Conservation (phyloP, 2,329 filamentous ascomycete genomes). For the Colletotrichum higginsianum region DNA sequence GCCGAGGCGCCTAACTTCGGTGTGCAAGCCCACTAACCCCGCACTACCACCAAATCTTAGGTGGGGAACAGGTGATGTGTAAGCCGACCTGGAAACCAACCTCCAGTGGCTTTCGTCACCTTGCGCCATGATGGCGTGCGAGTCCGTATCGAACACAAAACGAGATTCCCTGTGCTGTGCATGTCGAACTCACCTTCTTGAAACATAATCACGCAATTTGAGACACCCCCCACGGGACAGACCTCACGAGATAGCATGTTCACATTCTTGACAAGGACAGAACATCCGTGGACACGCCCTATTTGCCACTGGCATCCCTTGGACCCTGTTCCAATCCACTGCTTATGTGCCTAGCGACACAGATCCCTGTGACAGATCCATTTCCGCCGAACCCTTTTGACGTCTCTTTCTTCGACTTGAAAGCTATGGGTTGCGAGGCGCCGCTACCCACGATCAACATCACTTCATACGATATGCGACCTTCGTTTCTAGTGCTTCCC, state of each 20-base stretch:
- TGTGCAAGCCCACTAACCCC: background rate
- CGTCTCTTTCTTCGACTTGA: background rate
- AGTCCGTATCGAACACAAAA: slow-evolving; percentile 2
- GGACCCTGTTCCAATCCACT: background rate
- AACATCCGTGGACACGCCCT: slow-evolving; percentile 14
- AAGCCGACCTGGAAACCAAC: background rate
- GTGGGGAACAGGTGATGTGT: background rate
- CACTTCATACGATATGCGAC: background rate
- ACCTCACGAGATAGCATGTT: background rate
- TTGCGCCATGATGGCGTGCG: slow-evolving; percentile 41
- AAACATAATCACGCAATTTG: slow-evolving; percentile 35
- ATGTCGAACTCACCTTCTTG: slow-evolving; percentile 3
- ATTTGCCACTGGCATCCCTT: slow-evolving; percentile 1
- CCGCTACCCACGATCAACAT: too few relatives aligned
- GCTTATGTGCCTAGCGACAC: background rate
- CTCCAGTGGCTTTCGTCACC: slow-evolving; percentile 24
- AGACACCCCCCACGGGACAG: slow-evolving; percentile 21
- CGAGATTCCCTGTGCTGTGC: background rate
- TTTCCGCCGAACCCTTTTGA: background rate
- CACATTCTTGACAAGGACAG: slow-evolving; percentile 31
- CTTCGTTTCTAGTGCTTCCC: background rate
- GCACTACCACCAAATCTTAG: background rate
- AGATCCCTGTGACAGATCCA: background rate
- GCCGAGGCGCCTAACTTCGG: too few relatives aligned
- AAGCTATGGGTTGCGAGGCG: background rate